These are phyloP conservation scores for Phytophthora lateralis DNA, from an alignment of 352 stramenopile species.

Conservation along the genomic window DNA sequence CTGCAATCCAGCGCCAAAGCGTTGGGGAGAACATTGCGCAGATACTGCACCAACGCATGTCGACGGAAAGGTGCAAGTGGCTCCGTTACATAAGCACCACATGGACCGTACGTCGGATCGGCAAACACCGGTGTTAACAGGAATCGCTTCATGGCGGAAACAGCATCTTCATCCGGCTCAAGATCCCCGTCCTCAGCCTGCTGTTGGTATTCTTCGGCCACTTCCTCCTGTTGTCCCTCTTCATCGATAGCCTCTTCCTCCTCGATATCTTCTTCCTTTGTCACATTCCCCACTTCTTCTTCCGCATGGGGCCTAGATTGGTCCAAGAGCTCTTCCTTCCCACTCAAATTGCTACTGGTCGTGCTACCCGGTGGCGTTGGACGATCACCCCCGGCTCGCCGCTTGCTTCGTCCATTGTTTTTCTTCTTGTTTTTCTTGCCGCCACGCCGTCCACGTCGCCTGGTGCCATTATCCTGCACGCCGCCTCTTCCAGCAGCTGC, in stretches of 20 bases:
- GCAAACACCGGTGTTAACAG: constrained; percentile 35
- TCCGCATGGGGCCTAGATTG: constrained; percentile 10
- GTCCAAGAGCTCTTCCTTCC: constrained; percentile 27
- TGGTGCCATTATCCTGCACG: constrained; percentile 24
- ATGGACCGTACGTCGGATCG: constrained; percentile 26
- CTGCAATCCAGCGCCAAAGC: constrained; percentile 63
- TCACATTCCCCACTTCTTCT: constrained; percentile 13
- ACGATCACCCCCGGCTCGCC: constrained; percentile 12
- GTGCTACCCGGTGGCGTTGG: constrained; percentile 21
- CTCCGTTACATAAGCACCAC: constrained; percentile 58
- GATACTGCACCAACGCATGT: constrained; percentile 55
- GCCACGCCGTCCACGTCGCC: constrained; percentile 29
- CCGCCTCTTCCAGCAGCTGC: not conserved
- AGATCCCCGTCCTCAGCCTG: constrained; percentile 20
- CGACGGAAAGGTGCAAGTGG: constrained; percentile 69
- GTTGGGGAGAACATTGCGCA: constrained; percentile 48
- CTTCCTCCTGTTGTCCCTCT: constrained; percentile 18
- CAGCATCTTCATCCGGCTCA: constrained; percentile 23
- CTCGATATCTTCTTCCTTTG: constrained; percentile 25
- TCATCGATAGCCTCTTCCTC: constrained; percentile 27
- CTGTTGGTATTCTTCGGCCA: constrained; percentile 15
- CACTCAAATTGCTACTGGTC: constrained; percentile 11
- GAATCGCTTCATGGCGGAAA: constrained; percentile 48
- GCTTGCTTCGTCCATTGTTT: constrained; percentile 31
- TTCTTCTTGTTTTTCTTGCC: constrained; percentile 48